phyloP scores from a whole-genome alignment of 352 stramenopile genomes.

The Phytophthora aleatoria region DNA sequence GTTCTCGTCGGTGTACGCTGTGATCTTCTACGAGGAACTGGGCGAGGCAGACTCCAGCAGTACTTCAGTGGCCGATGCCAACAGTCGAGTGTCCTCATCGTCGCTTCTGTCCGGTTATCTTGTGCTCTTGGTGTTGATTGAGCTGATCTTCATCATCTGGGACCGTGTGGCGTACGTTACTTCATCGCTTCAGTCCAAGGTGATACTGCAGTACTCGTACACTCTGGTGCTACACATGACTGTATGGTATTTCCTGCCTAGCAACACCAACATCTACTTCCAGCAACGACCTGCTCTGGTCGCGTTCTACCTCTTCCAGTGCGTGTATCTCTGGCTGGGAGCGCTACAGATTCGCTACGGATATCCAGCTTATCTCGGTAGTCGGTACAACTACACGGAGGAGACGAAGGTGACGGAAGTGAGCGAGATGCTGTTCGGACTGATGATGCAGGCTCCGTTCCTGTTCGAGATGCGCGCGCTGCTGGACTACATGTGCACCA shows the following conservation, averaged over 20 bases:
- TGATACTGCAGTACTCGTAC: constrained; percentile 81
- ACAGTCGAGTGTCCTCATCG: constrained; percentile 61
- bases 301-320: constrained; percentile 84
- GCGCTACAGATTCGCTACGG: constrained; percentile 87
- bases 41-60: constrained; percentile 57
- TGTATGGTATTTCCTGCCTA: constrained; percentile 79
- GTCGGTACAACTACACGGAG: constrained; percentile 74
- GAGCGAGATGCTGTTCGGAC: constrained; percentile 67
- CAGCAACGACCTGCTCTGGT: constrained; percentile 71
- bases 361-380: constrained; percentile 84
- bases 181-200: constrained; percentile 71
- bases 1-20: constrained; percentile 68
- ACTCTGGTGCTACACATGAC: constrained; percentile 70
- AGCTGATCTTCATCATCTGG: constrained; percentile 86
- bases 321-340: constrained; percentile 74
- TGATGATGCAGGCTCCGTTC: constrained; percentile 84
- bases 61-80: constrained; percentile 42
- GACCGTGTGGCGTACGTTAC: constrained; percentile 85
- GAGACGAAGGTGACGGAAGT: constrained; percentile 53
- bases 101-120: constrained; percentile 88
- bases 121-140: constrained; percentile 80
- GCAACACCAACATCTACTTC: constrained; percentile 82
- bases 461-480: constrained; percentile 89
- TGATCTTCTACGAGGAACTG: constrained; percentile 80
- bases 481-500: constrained; percentile 88